Percentiles rank a stretch among this genome's conserved stretches.
Evolutionary conservation across 768 basidiomycete species (phyloP).

Genomic region (Artomyces pyxidatus): DNA sequence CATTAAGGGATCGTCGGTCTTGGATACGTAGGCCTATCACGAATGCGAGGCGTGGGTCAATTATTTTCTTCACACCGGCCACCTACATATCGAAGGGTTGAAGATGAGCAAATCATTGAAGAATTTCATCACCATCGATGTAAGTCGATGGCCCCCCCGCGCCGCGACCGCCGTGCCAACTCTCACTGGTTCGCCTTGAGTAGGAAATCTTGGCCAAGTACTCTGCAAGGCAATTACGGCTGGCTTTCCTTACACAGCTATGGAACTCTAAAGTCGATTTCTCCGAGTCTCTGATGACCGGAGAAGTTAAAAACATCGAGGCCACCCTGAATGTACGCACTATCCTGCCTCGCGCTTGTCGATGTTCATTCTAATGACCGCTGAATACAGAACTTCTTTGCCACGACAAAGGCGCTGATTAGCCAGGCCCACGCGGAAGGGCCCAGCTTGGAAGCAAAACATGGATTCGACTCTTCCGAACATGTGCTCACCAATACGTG

Average conservation of each 20-base stretch:
- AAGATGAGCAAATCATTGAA: constrained; percentile 99
- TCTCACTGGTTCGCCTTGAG: constrained; percentile 7
- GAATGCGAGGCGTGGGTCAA: constrained; percentile 92
- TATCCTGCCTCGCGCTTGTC: neutral
- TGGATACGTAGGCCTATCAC: constrained; percentile 71
- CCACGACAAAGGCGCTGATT: constrained; percentile 73
- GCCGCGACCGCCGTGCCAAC: neutral
- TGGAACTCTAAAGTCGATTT: constrained; percentile 96
- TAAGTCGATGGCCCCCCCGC: constrained; percentile 36
- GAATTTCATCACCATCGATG: constrained; percentile 97
- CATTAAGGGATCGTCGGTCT: constrained; percentile 5
- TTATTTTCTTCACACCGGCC: constrained; percentile 97
- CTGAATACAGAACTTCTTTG: constrained; percentile 81
- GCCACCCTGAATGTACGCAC: constrained; percentile 69
- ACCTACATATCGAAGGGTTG: constrained; percentile 94
- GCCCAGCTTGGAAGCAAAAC: constrained; percentile 47
- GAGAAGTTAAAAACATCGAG: constrained; percentile 84
- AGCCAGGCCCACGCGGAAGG: constrained; percentile 44
- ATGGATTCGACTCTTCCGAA: constrained; percentile 62
- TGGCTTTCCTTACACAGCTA: constrained; percentile 83
- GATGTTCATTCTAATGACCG: neutral
- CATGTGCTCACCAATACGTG: constrained; percentile 60
- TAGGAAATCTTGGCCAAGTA: constrained; percentile 84
- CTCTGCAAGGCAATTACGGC: constrained; percentile 79
- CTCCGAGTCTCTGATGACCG: constrained; percentile 81